Evolutionary conservation across 2,329 filamentous ascomycete genomes (phyloP).

Genomic region (Myriosclerotinia scirpicola): DNA sequence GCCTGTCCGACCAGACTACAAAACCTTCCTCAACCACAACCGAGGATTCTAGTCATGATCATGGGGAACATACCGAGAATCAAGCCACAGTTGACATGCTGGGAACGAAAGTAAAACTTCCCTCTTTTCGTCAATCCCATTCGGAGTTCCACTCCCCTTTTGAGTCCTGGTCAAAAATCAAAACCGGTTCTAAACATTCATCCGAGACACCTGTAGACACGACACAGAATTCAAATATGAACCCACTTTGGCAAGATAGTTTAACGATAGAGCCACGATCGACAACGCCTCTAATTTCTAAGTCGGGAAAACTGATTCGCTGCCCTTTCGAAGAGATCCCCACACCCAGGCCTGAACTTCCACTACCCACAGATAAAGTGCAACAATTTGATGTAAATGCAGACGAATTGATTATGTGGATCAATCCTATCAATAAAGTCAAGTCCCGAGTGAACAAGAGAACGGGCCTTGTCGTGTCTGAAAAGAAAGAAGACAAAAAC

Average conservation of each 20-base stretch:
- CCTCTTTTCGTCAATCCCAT: conserved; percentile 30
- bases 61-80: not conserved
- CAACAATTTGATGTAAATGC: conserved; percentile 35
- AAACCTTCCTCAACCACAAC: not conserved
- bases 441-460: conserved; percentile 52
- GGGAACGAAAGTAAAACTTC: conserved; percentile 33
- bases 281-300: conserved; percentile 43
- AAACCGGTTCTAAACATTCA: conserved; percentile 35
- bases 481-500: conserved; percentile 29
- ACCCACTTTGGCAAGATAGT: not conserved
- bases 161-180: conserved; percentile 43
- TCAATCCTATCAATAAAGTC: conserved; percentile 58
- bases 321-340: conserved; percentile 47
- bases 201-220: not conserved
- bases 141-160: conserved; percentile 40
- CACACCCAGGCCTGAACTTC: not conserved
- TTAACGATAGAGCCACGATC: not conserved
- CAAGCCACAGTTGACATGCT: conserved; percentile 24
- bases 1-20: not conserved
- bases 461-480: conserved; percentile 51
- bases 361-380: conserved; percentile 12
- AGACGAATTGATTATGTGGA: conserved; percentile 53
- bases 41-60: not conserved
- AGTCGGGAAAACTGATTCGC: conserved; percentile 46
- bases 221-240: not conserved